Conservation (phyloP, 768 basidiomycete genomes). For the Dendrothele bispora region DNA sequence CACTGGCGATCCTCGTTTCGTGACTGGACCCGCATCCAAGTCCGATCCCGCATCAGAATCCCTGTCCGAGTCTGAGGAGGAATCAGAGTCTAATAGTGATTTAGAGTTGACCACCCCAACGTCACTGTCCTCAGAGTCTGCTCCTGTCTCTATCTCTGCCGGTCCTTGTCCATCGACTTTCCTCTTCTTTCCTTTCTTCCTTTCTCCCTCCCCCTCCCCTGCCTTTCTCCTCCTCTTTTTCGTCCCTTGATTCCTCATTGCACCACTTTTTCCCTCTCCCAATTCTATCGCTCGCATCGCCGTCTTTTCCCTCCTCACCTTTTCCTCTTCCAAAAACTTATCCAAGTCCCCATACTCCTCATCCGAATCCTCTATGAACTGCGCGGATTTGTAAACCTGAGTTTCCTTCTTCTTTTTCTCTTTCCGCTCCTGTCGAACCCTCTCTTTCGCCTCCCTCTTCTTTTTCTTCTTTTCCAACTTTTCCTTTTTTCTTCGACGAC, state of each 20-base stretch:
- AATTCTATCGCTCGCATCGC: constrained; percentile 46
- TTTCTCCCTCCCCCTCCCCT: constrained; percentile 21
- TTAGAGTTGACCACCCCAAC: constrained; percentile 14
- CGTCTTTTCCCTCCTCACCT: constrained; percentile 54
- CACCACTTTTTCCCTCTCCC: constrained; percentile 38
- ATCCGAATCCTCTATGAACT: constrained; percentile 92
- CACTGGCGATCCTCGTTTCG: constrained; percentile 15
- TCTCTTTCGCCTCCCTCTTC: too few relatives aligned
- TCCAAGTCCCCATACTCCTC: constrained; percentile 80
- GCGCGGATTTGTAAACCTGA: constrained; percentile 78
- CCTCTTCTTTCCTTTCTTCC: constrained; percentile 34
- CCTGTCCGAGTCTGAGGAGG: constrained; percentile 10
- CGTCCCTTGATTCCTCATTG: constrained; percentile 56
- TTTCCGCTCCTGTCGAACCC: too few relatives aligned
- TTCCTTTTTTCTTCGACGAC: constrained; percentile 67
- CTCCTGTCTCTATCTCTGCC: too few relatives aligned
- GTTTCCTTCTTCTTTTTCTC: constrained; percentile 53
- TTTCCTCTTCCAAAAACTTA: constrained; percentile 79
- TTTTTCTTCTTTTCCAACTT: constrained; percentile 31
- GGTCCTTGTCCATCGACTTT: constrained; percentile 14
- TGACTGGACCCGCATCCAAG: constrained; percentile 23
- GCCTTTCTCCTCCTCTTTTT: constrained; percentile 46
- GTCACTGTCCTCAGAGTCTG: too few relatives aligned
- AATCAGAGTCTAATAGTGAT: constrained; percentile 19
- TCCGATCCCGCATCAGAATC: constrained; percentile 25